Evolutionary conservation across 257 asterid genomes (phyloP).

Genomic region (Thymus mandschuricus): DNA sequence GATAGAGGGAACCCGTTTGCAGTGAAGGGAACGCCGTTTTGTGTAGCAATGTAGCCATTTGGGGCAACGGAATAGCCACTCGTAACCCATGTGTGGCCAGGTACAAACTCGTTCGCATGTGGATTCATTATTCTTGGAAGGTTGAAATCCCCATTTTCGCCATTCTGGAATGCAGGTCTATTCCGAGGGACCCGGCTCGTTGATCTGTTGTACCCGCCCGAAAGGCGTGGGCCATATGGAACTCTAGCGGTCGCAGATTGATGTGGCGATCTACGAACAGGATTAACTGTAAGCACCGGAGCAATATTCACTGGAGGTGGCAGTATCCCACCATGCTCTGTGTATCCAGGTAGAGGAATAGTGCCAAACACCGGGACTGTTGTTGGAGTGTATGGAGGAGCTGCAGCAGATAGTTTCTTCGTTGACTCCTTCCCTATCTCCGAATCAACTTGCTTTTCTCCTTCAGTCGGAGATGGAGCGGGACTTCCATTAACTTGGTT

Average conservation of each 20-base stretch:
- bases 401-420: conserved; percentile 84
- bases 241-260: conserved; percentile 78
- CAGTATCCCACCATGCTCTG: conserved; percentile 75
- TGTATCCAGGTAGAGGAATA: conserved; percentile 53
- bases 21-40: conserved; percentile 46
- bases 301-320: conserved; percentile 69
- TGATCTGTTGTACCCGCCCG: conserved; percentile 71
- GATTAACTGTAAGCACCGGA: conserved; percentile 58
- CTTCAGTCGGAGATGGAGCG: conserved; percentile 40
- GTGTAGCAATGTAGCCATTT: conserved; percentile 59
- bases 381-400: conserved; percentile 81
- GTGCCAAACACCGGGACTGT: conserved; percentile 59
- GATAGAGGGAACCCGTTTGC: conserved; percentile 47
- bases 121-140: conserved; percentile 73
- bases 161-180: conserved; percentile 59
- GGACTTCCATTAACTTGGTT: conserved; percentile 38
- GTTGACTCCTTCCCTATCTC: conserved; percentile 63
- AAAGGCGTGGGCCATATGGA: conserved; percentile 85
- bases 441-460: conserved; percentile 53
- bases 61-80: conserved; percentile 63
- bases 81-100: conserved; percentile 76
- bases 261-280: conserved; percentile 75
- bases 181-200: conserved; percentile 63
- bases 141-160: conserved; percentile 55
- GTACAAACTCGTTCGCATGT: conserved; percentile 77